Percentiles rank a stretch among this genome's conserved stretches.
Evolutionary conservation across 1,284 basidiomycete species (phyloP).

Genomic region (Cutaneotrichosporon daszewskae): DNA sequence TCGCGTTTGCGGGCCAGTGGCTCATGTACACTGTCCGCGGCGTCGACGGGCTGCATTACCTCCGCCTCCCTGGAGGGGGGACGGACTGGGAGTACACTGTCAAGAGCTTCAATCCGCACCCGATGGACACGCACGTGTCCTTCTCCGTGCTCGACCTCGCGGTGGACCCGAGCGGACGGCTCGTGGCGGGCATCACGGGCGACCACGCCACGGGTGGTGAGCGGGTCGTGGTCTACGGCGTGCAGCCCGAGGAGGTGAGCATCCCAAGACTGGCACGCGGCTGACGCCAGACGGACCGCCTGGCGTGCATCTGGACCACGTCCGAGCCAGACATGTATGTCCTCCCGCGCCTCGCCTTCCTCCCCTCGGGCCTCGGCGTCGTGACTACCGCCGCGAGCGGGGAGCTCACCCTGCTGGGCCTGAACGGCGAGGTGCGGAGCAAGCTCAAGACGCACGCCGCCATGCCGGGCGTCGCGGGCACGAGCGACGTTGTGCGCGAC

Average conservation of each 20-base stretch:
- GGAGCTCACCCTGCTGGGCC: slow-evolving; percentile 34
- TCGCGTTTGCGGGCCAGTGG: slow-evolving; percentile 38
- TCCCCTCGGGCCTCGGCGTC: slow-evolving; percentile 41
- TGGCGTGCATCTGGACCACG: slow-evolving; percentile 43
- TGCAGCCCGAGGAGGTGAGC: slow-evolving; percentile 28
- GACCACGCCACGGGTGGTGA: slow-evolving; percentile 41
- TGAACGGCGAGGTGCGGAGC: slow-evolving; percentile 32
- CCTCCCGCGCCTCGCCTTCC: slow-evolving; percentile 45
- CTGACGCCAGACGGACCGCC: slow-evolving; percentile 27
- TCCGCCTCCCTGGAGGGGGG: slow-evolving; percentile 13
- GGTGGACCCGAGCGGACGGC: slow-evolving; percentile 38
- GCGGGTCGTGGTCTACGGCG: slow-evolving; percentile 22
- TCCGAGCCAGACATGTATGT: slow-evolving; percentile 42
- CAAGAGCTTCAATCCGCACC: slow-evolving; percentile 45
- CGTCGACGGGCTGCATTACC: slow-evolving; percentile 36
- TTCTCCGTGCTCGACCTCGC: slow-evolving; percentile 60
- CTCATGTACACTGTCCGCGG: slow-evolving; percentile 38
- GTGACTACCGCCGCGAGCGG: slow-evolving; percentile 41
- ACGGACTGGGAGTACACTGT: slow-evolving; percentile 18
- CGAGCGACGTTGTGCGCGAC: slow-evolving; percentile 41
- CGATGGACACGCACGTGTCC: slow-evolving; percentile 43
- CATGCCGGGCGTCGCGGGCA: slow-evolving; percentile 19
- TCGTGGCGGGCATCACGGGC: slow-evolving; percentile 46
- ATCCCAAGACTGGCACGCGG: too few species aligned
- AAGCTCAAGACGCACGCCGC: slow-evolving; percentile 39